Evolutionary conservation across 2,329 filamentous ascomycete species (phyloP).

Genomic region (Corynespora cassiicola): DNA sequence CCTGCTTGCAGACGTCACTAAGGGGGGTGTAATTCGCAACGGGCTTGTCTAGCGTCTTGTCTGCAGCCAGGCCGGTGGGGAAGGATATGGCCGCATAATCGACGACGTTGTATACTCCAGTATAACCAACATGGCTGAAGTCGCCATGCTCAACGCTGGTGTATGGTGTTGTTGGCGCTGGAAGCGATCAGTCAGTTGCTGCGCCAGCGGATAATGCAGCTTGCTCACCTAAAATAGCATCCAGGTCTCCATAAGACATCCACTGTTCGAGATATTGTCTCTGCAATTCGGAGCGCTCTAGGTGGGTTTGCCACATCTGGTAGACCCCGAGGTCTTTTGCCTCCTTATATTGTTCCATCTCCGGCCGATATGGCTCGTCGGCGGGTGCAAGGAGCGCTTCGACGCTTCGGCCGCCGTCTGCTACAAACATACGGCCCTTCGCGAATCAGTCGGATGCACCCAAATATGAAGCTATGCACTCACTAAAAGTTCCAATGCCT

Average conservation of each 20-base stretch:
- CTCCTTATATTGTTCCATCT: conserved; percentile 54
- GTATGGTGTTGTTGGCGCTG: conserved; percentile 54
- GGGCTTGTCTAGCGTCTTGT: conserved; percentile 46
- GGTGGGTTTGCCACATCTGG: conserved; percentile 58
- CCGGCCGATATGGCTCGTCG: conserved; percentile 55
- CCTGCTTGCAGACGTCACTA: conserved; percentile 48
- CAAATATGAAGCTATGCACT: too few relatives aligned
- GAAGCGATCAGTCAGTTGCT: conserved; percentile 10
- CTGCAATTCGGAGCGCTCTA: conserved; percentile 52
- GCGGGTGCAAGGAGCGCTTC: conserved; percentile 48
- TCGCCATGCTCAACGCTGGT: conserved; percentile 49
- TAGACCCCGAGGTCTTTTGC: conserved; percentile 52
- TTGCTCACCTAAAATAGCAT: conserved; percentile 50
- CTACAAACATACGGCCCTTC: conserved; percentile 53
- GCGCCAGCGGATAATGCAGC: background rate
- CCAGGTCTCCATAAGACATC: conserved; percentile 48
- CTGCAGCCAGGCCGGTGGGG: conserved; percentile 48
- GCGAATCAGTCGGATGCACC: too few relatives aligned
- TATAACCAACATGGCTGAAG: conserved; percentile 55
- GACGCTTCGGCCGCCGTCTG: conserved; percentile 59
- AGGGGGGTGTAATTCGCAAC: conserved; percentile 30
- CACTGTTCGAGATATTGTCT: conserved; percentile 54
- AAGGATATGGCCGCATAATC: conserved; percentile 56
- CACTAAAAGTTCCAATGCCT: conserved; percentile 59
- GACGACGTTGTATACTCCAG: conserved; percentile 56